phyloP scores from a whole-genome alignment of 352 stramenopile species.

The Phytophthora chlamydospora region DNA sequence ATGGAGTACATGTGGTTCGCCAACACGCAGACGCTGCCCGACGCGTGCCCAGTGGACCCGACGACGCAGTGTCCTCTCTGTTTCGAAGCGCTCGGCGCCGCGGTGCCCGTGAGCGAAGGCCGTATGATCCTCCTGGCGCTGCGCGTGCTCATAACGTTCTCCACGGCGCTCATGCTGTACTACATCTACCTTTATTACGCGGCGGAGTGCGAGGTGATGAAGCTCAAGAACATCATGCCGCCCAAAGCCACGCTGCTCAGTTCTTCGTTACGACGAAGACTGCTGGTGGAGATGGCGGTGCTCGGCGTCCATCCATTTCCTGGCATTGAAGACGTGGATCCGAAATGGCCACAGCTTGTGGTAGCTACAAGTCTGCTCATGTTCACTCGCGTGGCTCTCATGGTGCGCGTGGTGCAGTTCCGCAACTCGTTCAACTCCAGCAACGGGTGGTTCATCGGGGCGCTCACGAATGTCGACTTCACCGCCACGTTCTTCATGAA shows the following conservation, averaged over 20 bases:
- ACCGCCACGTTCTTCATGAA: conserved; percentile 77
- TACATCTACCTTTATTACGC: conserved; percentile 75
- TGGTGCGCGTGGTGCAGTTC: conserved; percentile 65
- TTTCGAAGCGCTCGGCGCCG: conserved; percentile 26
- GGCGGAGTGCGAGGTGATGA: conserved; percentile 75
- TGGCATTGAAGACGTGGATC: conserved; percentile 67
- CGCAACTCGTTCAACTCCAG: conserved; percentile 80
- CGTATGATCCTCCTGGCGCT: conserved; percentile 72
- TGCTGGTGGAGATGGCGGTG: conserved; percentile 59
- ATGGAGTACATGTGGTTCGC: conserved; percentile 75
- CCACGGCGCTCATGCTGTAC: conserved; percentile 68
- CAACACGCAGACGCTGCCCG: conserved; percentile 53
- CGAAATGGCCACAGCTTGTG: conserved; percentile 62
- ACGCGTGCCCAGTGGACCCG: conserved; percentile 42
- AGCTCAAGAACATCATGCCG: conserved; percentile 83
- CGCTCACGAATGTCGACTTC: conserved; percentile 84
- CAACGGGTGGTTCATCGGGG: conserved; percentile 83
- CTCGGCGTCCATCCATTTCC: conserved; percentile 74
- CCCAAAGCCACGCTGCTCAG: conserved; percentile 66
- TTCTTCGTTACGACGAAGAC: conserved; percentile 52
- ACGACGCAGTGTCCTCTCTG: conserved; percentile 47
- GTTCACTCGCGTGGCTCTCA: conserved; percentile 58
- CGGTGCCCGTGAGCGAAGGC: conserved; percentile 52
- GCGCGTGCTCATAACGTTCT: conserved; percentile 71
- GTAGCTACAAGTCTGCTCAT: conserved; percentile 68